Conservation (phyloP, 352 stramenopile species). For the Phytophthora chlamydospora region DNA sequence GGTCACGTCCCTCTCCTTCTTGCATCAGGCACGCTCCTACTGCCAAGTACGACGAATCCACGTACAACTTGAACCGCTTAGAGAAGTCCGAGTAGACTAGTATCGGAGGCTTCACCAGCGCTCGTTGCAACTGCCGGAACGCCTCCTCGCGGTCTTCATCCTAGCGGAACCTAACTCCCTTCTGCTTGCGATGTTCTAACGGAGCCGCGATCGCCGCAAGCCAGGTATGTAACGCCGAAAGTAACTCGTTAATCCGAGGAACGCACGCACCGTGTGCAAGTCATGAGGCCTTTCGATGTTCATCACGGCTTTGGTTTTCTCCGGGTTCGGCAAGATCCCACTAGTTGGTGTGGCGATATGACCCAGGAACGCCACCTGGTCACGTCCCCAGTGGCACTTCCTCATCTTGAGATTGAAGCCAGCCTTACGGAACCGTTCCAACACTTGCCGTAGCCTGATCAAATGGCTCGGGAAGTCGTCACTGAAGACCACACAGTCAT, state of each 20-base stretch:
- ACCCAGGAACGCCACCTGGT: conserved; percentile 6
- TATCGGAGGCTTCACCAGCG: conserved; percentile 7
- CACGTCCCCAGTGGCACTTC: conserved; percentile 8
- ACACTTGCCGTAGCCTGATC: not conserved
- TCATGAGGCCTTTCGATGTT: not conserved
- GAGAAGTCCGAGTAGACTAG: conserved; percentile 1
- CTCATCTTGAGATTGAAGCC: conserved; percentile 13
- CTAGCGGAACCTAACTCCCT: conserved; percentile 1
- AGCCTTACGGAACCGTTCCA: not conserved
- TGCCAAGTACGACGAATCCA: not conserved
- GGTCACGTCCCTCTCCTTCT: no score
- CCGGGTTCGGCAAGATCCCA: conserved; percentile 5
- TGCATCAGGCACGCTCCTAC: not conserved
- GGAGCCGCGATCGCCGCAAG: conserved; percentile 2
- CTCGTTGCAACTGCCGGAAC: conserved; percentile 8
- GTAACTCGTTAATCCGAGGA: conserved; percentile 4
- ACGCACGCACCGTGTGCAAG: not conserved
- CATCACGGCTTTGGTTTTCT: conserved; percentile 1
- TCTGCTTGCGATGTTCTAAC: conserved; percentile 12
- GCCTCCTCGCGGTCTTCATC: conserved; percentile 7
- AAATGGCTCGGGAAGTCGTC: conserved; percentile 2
- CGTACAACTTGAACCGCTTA: conserved; percentile 3
- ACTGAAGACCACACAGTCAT: conserved; percentile 9
- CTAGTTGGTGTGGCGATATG: conserved; percentile 2
- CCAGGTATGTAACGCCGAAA: conserved; percentile 10